Conservation (phyloP, 257 asterid species). For the Salvia hispanica region DNA sequence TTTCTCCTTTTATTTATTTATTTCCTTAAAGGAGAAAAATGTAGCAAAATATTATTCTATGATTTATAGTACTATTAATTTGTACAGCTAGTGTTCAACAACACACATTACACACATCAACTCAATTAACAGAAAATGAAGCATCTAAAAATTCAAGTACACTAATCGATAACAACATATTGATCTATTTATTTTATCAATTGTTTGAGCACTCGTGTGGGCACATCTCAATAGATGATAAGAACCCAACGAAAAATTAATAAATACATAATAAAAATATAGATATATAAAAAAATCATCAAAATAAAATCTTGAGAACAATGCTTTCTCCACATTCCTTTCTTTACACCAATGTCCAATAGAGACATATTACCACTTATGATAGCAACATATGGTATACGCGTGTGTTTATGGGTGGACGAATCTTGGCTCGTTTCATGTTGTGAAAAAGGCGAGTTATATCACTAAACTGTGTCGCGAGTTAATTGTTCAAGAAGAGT, state of each 20-base stretch:
- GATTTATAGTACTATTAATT: background rate
- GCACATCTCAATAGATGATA: conserved; percentile 1
- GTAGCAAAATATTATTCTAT: conserved; percentile 9
- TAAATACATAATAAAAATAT: background rate
- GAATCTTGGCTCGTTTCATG: too few relatives aligned
- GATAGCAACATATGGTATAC: conserved; percentile 44
- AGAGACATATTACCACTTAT: conserved; percentile 50
- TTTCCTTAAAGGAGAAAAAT: conserved; percentile 18
- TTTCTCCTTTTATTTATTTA: conserved; percentile 28
- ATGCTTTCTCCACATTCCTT: conserved; percentile 36
- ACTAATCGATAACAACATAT: background rate
- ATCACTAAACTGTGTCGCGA: too few relatives aligned
- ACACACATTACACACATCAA: conserved; percentile 4
- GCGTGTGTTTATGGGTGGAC: background rate
- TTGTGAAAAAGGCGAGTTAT: too few relatives aligned
- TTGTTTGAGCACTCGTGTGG: conserved; percentile 31
- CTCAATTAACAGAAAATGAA: background rate
- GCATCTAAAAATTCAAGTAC: background rate
- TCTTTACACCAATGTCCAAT: conserved; percentile 51
- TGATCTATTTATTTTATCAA: too few relatives aligned
- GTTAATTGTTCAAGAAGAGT: too few relatives aligned
- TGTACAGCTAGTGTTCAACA: background rate
- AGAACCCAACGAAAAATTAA: conserved; percentile 15
- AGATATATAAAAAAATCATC: conserved; percentile 12
- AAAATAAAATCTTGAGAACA: conserved; percentile 32